A percentile compares a stretch with the other conserved stretches of the same genome.
phyloP scores from a whole-genome alignment of 2,329 filamentous ascomycete genomes.

The Fusarium torreyae region DNA sequence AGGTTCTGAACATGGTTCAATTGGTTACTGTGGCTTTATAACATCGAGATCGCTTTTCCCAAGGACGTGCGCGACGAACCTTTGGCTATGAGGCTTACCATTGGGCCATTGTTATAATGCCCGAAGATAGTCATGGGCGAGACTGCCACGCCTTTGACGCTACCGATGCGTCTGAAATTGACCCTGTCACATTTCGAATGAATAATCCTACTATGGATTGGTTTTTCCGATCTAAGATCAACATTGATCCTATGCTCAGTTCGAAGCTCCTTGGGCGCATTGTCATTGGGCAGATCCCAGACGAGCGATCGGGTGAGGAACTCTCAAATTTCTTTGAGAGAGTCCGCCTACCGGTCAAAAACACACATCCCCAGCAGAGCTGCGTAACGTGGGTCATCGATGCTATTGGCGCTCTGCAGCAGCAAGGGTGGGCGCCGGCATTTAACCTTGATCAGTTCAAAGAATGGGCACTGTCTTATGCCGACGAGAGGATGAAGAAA shows the following conservation, averaged over 20 bases:
- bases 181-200: constrained; percentile 52
- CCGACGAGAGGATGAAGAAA: constrained; percentile 48
- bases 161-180: constrained; percentile 51
- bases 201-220: constrained; percentile 54
- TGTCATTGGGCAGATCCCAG: constrained; percentile 48
- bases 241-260: constrained; percentile 36
- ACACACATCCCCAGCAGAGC: constrained; percentile 54
- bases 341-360: constrained; percentile 51
- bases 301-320: constrained; percentile 31
- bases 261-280: constrained; percentile 50
- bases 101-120: constrained; percentile 51
- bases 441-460: constrained; percentile 51
- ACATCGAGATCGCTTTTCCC: constrained; percentile 50
- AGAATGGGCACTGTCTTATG: constrained; percentile 49
- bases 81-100: constrained; percentile 53
- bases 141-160: constrained; percentile 49
- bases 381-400: constrained; percentile 54
- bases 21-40: constrained; percentile 49
- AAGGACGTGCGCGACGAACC: constrained; percentile 38
- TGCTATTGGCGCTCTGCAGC: constrained; percentile 49
- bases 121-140: constrained; percentile 24
- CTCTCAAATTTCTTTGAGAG: constrained; percentile 43
- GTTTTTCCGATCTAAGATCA: constrained; percentile 46
- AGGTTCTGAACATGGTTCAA: constrained; percentile 27
- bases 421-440: constrained; percentile 41